A percentile compares a stretch with the other conserved stretches of the same genome.
Conservation (phyloP, 1,284 basidiomycete species). For the Violaceomyces palustris region DNA sequence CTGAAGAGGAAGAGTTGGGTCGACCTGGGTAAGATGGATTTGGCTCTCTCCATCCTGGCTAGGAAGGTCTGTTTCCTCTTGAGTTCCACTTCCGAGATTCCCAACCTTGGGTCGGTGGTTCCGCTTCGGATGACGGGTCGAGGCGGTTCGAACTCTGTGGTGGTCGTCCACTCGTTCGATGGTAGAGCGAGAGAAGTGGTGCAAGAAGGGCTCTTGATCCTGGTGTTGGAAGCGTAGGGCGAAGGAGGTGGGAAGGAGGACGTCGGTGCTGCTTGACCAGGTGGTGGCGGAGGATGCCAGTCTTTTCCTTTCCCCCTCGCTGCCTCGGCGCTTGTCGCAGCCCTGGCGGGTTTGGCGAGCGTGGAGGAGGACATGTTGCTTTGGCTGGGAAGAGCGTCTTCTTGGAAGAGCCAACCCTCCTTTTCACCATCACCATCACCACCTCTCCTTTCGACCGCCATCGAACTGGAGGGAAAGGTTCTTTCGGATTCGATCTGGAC, state of each 20-base stretch:
- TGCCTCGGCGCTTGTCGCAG: too few relatives aligned
- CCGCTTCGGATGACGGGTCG: background rate
- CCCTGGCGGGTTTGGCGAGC: conserved; percentile 9
- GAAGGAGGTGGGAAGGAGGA: too few relatives aligned
- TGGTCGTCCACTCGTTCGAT: conserved; percentile 13
- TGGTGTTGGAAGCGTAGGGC: conserved; percentile 8
- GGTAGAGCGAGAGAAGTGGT: conserved; percentile 12
- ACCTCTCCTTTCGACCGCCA: too few relatives aligned
- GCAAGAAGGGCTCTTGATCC: conserved; percentile 1
- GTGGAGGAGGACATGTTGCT: conserved; percentile 2
- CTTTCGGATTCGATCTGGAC: background rate
- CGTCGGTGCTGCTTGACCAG: too few relatives aligned
- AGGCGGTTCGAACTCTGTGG: conserved; percentile 10
- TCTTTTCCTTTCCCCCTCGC: too few relatives aligned
- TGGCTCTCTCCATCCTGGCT: conserved; percentile 18
- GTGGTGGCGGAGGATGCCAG: too few relatives aligned
- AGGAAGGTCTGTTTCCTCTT: conserved; percentile 19
- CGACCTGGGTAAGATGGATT: conserved; percentile 21
- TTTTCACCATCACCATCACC: too few relatives aligned
- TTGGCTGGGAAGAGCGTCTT: background rate
- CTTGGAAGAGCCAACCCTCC: too few relatives aligned
- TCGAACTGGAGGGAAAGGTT: background rate
- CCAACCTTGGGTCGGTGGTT: background rate
- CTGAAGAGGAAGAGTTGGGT: conserved; percentile 27
- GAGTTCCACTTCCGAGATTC: conserved; percentile 19